phyloP scores from a whole-genome alignment of 202 grass and related monocot species.

The Saccharum hybrid region DNA sequence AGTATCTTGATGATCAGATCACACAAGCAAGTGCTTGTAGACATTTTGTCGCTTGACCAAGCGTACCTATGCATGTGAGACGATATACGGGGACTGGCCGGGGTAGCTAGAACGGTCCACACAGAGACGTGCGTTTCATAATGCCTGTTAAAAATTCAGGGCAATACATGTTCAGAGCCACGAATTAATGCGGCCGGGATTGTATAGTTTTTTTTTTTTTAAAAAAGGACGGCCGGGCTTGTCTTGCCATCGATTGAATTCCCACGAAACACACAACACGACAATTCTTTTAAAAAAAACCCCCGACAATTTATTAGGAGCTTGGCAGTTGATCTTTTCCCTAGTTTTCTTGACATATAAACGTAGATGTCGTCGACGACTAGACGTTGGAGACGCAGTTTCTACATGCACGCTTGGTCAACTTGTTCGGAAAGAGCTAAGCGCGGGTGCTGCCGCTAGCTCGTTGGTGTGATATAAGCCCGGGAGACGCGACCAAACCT shows the following conservation, averaged over 20 bases:
- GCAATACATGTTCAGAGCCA: background rate
- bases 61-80: too few species aligned
- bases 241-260: background rate
- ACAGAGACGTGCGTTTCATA: background rate
- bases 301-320: too few species aligned
- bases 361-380: background rate
- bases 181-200: too few species aligned
- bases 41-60: conserved; percentile 26
- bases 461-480: conserved; percentile 9
- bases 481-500: background rate
- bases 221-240: too few species aligned
- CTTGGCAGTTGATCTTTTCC: too few species aligned
- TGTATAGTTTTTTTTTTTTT: too few species aligned
- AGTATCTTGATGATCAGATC: background rate
- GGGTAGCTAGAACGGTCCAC: background rate
- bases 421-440: background rate
- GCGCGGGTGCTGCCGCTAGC: background rate
- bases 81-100: too few species aligned
- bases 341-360: too few species aligned
- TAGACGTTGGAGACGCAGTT: background rate
- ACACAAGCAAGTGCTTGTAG: conserved; percentile 12
- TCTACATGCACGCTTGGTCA: background rate
- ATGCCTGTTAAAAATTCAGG: background rate
- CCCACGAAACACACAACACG: background rate
- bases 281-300: too few species aligned